phyloP scores from a whole-genome alignment of 225 moss, liverwort and hornwort species.

The Pseudoscleropodium purum region DNA sequence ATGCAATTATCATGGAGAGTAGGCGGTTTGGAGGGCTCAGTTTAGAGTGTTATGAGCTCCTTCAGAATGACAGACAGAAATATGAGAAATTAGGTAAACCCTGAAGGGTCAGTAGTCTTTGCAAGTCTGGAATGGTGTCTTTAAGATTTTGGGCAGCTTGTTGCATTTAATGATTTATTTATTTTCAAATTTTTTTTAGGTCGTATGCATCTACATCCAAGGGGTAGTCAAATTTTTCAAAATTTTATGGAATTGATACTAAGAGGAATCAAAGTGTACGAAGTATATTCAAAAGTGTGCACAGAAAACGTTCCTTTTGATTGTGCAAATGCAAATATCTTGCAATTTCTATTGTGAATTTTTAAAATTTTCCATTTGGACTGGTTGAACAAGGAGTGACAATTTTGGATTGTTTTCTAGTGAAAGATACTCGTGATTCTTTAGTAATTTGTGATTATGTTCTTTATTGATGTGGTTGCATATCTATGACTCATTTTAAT shows the following conservation, averaged over 20 bases:
- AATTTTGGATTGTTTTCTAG: rapidly evolving
- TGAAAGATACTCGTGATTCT: neutral
- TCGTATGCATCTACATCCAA: neutral
- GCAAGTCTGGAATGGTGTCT: neutral
- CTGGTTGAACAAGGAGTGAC: neutral
- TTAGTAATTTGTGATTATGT: neutral
- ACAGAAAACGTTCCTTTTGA: too few relatives aligned
- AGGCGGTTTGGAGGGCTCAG: neutral
- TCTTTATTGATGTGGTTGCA: neutral
- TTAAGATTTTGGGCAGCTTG: neutral
- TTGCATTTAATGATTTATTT: neutral
- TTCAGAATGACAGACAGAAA: rapidly evolving
- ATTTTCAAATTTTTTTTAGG: neutral
- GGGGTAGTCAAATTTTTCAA: neutral
- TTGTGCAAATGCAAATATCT: neutral
- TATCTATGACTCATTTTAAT: neutral
- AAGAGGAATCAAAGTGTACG: too few relatives aligned
- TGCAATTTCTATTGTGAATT: neutral
- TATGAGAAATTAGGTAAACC: too few relatives aligned
- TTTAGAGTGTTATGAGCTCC: neutral
- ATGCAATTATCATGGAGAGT: neutral
- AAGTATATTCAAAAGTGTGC: neutral
- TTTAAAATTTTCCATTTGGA: neutral
- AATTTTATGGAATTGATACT: rapidly evolving
- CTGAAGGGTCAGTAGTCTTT: neutral